Conservation (phyloP, 129 eudicot genomes). For the Arctium minus region DNA sequence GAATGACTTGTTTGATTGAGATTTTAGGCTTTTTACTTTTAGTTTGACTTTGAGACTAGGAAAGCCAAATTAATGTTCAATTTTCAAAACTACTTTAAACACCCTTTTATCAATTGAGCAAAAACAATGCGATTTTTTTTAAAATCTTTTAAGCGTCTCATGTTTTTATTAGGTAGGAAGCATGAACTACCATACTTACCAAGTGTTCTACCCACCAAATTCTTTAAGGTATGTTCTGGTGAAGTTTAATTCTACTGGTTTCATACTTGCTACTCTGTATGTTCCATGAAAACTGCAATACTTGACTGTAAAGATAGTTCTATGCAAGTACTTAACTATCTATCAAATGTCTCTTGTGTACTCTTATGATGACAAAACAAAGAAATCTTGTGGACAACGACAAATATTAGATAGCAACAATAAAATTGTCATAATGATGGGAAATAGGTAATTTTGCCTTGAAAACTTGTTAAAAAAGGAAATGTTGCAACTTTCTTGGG, state of each 20-base stretch:
- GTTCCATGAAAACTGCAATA: not conserved
- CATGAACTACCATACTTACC: not conserved
- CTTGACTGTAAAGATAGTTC: not conserved
- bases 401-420: not conserved
- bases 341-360: not conserved
- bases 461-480: not conserved
- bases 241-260: not conserved
- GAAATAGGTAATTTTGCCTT: not conserved
- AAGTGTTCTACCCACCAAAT: slow-evolving; percentile 3
- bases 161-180: slow-evolving; percentile 20
- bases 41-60: not conserved
- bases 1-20: not conserved
- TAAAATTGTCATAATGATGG: not conserved
- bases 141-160: not conserved
- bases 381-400: not conserved
- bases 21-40: not conserved
- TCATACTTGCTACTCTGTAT: not conserved
- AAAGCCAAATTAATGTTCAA: not conserved
- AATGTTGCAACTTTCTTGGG: not conserved
- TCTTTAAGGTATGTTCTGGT: slow-evolving; percentile 13
- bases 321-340: not conserved
- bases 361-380: not conserved
- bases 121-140: not conserved
- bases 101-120: not conserved
- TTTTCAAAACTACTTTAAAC: not conserved